Percentiles rank a stretch among this genome's conserved stretches.
Conservation (phyloP, 148 eudicot genomes). For the Selenicereus undatus region DNA sequence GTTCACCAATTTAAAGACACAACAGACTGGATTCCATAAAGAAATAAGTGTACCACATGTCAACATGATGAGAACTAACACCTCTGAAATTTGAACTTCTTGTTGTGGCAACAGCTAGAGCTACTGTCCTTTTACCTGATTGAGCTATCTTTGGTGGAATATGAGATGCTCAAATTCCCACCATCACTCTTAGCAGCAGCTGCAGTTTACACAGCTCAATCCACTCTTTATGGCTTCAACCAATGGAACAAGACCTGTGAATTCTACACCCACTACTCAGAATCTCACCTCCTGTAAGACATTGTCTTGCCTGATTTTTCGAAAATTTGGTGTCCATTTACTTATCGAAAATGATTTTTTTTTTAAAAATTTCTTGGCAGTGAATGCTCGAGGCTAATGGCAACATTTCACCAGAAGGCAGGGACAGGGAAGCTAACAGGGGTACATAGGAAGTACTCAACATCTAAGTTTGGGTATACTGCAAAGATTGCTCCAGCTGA, state of each 20-base stretch:
- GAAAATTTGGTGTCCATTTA: too few relatives aligned
- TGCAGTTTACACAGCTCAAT: conserved; percentile 75
- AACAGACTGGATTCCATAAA: not conserved
- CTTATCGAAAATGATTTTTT: too few relatives aligned
- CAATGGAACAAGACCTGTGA: conserved; percentile 81
- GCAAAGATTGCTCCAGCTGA: conserved; percentile 61
- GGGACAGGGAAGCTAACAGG: conserved; percentile 76
- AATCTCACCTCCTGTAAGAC: conserved; percentile 66
- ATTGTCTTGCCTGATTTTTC: not conserved
- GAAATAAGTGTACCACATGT: not conserved
- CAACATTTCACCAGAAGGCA: conserved; percentile 64
- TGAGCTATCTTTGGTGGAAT: conserved; percentile 80
- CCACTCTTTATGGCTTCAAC: conserved; percentile 50
- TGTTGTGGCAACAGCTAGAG: conserved; percentile 47
- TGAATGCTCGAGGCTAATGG: conserved; percentile 73
- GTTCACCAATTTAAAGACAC: not conserved
- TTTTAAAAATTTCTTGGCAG: conserved; percentile 24
- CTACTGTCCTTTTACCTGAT: conserved; percentile 52
- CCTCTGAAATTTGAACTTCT: conserved; percentile 5
- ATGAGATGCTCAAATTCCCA: conserved; percentile 69
- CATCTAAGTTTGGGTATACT: conserved; percentile 67
- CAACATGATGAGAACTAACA: not conserved
- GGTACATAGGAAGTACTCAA: conserved; percentile 68
- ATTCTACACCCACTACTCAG: conserved; percentile 53
- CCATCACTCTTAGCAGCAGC: conserved; percentile 83